Evolutionary conservation across 1,284 basidiomycete genomes (phyloP), one percentile per base, ranked within the genome.

Genomic region (Tilletia setariae): DNA sequence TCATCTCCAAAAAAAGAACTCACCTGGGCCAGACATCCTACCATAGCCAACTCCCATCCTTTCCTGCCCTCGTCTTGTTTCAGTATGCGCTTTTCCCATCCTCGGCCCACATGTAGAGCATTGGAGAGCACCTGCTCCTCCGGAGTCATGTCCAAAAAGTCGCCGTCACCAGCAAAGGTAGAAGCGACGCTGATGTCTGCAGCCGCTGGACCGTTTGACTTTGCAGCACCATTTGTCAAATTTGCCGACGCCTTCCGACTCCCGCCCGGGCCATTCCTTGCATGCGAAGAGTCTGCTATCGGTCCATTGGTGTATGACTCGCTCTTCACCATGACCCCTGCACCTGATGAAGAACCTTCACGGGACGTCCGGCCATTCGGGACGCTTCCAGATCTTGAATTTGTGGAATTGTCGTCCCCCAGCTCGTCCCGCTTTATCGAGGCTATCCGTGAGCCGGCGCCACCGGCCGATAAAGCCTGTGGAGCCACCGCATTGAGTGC

Each of bases 21-120:
- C 62, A 70, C 67, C 46, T 73, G 69, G 30, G 74, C 72, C 23
- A 81, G 73, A 59, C 76, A 70, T 0, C 79, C 80, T 13, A 77
- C 65, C 40, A 82, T 56, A 25, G 66, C 66, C 30, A 68, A 66
- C 40, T 82, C 79, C 80, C 80, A 82, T 19, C 79, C 76, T 3
- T 70, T 68, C 25, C 80, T 73, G 13, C 69, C 70, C 32, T 79
- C 74, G 59, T 81, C 79, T 0, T 70, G 62, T 25, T 72, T 70
- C 32, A 82, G 71, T 40, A 70, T 47, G 23, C 72, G 70, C 43
- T 68, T 77, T 44, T 77, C 75, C 79, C 79, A 81, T 11, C 76
- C 76, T 16, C 65, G 30, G n/a, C 74, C 73, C 2, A 11, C 16
- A 61, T 61, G 28, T n/a, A 61, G 28, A 25, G 56, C 2, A 72